Evolutionary conservation across 495 filamentous ascomycete species (phyloP).

Genomic region (Jackrogersella multiformis): DNA sequence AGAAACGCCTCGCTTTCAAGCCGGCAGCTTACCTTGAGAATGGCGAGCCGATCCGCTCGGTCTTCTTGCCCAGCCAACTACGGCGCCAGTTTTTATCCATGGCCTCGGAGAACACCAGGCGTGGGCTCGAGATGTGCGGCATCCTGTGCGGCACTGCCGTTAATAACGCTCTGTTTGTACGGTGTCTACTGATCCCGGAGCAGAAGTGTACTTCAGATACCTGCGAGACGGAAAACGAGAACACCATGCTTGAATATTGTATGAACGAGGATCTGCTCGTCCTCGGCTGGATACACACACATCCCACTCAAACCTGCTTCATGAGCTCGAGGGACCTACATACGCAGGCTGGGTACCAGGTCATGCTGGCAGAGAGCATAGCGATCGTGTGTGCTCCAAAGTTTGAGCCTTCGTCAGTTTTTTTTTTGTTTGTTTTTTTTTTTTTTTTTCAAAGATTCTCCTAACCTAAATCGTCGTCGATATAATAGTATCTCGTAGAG

Average conservation of each 20-base stretch:
- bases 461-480: not conserved
- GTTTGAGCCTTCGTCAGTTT: constrained; percentile 73
- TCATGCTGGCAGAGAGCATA: constrained; percentile 93
- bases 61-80: constrained; percentile 83
- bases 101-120: constrained; percentile 76
- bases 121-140: constrained; percentile 91
- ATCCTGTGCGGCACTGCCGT: constrained; percentile 90
- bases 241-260: constrained; percentile 84
- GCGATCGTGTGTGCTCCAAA: constrained; percentile 95
- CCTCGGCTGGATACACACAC: constrained; percentile 97
- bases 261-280: constrained; percentile 85
- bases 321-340: constrained; percentile 95
- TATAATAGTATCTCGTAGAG: not conserved
- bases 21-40: constrained; percentile 89
- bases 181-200: constrained; percentile 86
- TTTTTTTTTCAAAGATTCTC: too few relatives aligned
- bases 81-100: constrained; percentile 75
- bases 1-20: constrained; percentile 70
- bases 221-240: constrained; percentile 90
- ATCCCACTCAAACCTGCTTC: constrained; percentile 96
- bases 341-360: constrained; percentile 91
- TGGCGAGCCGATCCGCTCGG: constrained; percentile 81
- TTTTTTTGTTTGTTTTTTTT: too few relatives aligned
- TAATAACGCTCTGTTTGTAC: constrained; percentile 92
- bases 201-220: constrained; percentile 90